Evolutionary conservation across 2,329 filamentous ascomycete species (phyloP).

Genomic region (Tolypocladium endophyticum): DNA sequence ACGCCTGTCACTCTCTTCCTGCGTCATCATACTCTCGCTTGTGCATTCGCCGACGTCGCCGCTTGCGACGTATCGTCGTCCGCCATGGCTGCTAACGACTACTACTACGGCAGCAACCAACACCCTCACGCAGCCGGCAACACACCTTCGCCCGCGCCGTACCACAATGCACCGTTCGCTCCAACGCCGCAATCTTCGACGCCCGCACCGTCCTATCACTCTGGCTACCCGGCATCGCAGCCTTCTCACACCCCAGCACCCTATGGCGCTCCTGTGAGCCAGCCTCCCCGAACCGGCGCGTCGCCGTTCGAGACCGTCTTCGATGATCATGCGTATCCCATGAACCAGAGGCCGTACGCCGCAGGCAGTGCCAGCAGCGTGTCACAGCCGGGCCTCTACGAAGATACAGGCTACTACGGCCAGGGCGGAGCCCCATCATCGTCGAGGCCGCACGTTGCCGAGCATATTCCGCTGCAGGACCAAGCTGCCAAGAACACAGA

Average conservation of each 20-base stretch:
- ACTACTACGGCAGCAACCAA: constrained; percentile 48
- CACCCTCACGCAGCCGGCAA: constrained; percentile 10
- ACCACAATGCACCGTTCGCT: constrained; percentile 26
- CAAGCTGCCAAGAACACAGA: constrained; percentile 31
- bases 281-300: constrained; percentile 23
- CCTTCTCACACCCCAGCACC: constrained; percentile 7
- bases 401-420: constrained; percentile 50
- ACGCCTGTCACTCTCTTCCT: neutral
- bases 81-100: constrained; percentile 53
- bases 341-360: constrained; percentile 28
- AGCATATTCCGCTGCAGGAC: constrained; percentile 49
- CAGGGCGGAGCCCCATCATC: constrained; percentile 22
- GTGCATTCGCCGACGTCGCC: neutral
- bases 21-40: neutral
- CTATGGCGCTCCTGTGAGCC: constrained; percentile 20
- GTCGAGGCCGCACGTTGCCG: constrained; percentile 27
- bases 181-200: constrained; percentile 28
- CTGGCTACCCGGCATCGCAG: constrained; percentile 7
- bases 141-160: constrained; percentile 24
- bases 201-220: constrained; percentile 26
- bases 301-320: constrained; percentile 58
- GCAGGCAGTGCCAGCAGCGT: constrained; percentile 27
- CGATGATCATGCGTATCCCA: constrained; percentile 56
- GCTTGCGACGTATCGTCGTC: constrained; percentile 3
- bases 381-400: constrained; percentile 24